A percentile compares a stretch with the other conserved stretches of the same genome.
These are phyloP conservation scores for Cyclotella atomus DNA, from an alignment of 108 stramenopile species.

Conservation along the genomic window DNA sequence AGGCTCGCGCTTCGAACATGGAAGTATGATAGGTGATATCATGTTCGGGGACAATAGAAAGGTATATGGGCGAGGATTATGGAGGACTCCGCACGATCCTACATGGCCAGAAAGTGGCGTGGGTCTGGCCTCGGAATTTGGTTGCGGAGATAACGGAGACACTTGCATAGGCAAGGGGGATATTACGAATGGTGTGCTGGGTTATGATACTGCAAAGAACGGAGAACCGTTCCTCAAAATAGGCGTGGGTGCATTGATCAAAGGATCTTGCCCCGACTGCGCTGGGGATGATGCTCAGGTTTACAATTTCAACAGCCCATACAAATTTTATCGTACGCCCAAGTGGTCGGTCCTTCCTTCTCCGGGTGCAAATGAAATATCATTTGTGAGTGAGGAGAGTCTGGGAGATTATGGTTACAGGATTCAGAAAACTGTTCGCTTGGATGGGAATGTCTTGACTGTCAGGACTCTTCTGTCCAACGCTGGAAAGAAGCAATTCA, in stretches of 20 bases:
- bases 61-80: constrained; percentile 66
- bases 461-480: constrained; percentile 74
- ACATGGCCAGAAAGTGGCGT: constrained; percentile 83
- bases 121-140: constrained; percentile 83
- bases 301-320: constrained; percentile 84
- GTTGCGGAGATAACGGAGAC: constrained; percentile 79
- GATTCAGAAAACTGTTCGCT: constrained; percentile 57
- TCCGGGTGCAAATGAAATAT: constrained; percentile 38
- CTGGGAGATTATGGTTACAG: constrained; percentile 61
- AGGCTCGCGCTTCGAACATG: constrained; percentile 78
- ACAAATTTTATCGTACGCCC: constrained; percentile 63
- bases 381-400: constrained; percentile 61
- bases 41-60: constrained; percentile 28
- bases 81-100: constrained; percentile 76
- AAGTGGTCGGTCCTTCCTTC: constrained; percentile 51
- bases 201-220: constrained; percentile 69
- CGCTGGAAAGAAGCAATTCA: constrained; percentile 68
- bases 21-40: constrained; percentile 80
- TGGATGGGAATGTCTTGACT: constrained; percentile 57
- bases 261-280: constrained; percentile 75
- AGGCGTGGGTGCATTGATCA: constrained; percentile 63
- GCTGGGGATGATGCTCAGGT: constrained; percentile 54
- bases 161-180: constrained; percentile 67
- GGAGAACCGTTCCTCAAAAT: constrained; percentile 66
- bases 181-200: constrained; percentile 82